Evolutionary conservation across 73 alveolate genomes (phyloP).

Genomic region (Paramecium caudatum): DNA sequence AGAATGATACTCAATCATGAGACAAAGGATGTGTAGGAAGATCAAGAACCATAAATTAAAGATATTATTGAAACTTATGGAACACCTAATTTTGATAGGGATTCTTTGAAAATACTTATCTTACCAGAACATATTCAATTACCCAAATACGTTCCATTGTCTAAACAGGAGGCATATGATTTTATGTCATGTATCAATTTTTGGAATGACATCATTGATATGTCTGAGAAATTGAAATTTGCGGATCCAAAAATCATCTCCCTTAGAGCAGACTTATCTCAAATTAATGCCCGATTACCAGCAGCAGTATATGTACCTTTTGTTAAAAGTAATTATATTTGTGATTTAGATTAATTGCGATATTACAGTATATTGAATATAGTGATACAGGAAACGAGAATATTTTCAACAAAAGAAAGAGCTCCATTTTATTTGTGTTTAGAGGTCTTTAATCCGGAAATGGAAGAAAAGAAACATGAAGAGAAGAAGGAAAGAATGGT

Average conservation of each 20-base stretch:
- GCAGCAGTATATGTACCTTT: constrained; percentile 86
- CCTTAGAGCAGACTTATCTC: constrained; percentile 65
- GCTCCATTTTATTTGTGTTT: constrained; percentile 85
- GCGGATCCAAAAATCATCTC: constrained; percentile 77
- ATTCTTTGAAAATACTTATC: constrained; percentile 19
- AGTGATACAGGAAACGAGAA: constrained; percentile 75
- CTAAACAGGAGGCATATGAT: constrained; percentile 15
- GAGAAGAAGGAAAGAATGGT: constrained; percentile 50
- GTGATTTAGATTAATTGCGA: constrained; percentile 58
- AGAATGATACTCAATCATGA: constrained; percentile 60
- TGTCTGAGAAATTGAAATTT: constrained; percentile 72
- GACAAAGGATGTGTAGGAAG: neutral
- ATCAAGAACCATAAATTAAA: neutral
- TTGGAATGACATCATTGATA: constrained; percentile 70
- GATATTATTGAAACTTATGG: constrained; percentile 69
- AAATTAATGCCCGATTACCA: constrained; percentile 79
- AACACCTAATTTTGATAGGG: constrained; percentile 56
- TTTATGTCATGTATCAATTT: constrained; percentile 63
- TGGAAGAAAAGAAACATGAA: neutral
- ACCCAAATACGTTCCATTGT: constrained; percentile 13
- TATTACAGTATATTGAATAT: constrained; percentile 78
- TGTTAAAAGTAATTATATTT: constrained; percentile 71
- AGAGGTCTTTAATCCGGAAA: constrained; percentile 78
- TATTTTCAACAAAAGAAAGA: constrained; percentile 83
- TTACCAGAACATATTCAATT: constrained; percentile 63